A percentile compares a stretch with the other conserved stretches of the same genome.
These are phyloP conservation scores for Calocybe cyanea DNA, from an alignment of 768 basidiomycete species.

Conservation along the genomic window DNA sequence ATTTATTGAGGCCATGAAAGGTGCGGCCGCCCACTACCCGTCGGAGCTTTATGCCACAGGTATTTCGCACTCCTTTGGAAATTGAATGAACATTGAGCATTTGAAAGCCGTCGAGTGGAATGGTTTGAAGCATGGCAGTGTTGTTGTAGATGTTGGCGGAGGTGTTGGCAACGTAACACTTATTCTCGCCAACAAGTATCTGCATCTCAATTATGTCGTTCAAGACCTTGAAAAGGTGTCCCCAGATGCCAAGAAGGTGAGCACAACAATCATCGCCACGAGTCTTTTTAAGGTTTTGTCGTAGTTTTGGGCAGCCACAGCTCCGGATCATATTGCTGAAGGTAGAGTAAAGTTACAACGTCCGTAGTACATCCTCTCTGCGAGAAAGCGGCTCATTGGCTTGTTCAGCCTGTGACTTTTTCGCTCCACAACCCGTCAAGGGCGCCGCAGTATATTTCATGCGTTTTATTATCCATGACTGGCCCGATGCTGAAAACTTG, in stretches of 20 bases:
- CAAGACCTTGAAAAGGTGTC: slow-evolving; percentile 8
- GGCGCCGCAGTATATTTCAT: slow-evolving; percentile 8
- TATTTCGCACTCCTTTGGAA: neutral
- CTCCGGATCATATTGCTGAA: neutral
- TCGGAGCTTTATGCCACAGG: neutral
- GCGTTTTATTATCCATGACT: slow-evolving; percentile 7
- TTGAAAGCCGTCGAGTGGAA: neutral
- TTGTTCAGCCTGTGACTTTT: slow-evolving; percentile 5
- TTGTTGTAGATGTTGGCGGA: slow-evolving; percentile 10
- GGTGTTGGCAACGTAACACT: slow-evolving; percentile 2
- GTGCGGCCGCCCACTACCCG: slow-evolving; percentile 1
- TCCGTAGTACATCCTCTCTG: neutral
- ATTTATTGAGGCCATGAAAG: slow-evolving; percentile 22
- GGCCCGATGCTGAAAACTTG: neutral
- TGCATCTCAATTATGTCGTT: slow-evolving; percentile 3
- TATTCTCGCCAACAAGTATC: neutral
- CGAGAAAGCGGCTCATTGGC: neutral
- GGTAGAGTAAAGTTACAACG: slow-evolving; percentile 3
- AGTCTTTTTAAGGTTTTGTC: neutral
- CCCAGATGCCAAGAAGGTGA: neutral
- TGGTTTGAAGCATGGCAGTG: neutral
- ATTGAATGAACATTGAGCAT: neutral
- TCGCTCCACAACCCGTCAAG: slow-evolving; percentile 9
- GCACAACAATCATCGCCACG: too few relatives aligned
- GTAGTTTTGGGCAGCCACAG: slow-evolving; percentile 7